Conservation (phyloP, 2,329 filamentous ascomycete genomes). For the Verticillium longisporum region DNA sequence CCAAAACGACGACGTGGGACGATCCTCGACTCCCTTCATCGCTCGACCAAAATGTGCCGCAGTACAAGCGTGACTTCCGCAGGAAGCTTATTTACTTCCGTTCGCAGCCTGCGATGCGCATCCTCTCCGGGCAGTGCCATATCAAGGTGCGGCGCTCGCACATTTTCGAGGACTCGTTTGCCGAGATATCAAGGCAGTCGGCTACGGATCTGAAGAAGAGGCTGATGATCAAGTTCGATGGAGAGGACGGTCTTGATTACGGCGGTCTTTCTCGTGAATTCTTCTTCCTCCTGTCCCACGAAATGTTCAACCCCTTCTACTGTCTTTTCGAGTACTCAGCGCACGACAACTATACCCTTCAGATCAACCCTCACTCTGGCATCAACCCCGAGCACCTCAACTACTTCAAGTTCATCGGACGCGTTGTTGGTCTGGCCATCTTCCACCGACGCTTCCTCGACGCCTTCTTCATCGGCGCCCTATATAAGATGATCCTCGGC, state of each 20-base stretch:
- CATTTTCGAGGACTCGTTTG: slow-evolving; percentile 98
- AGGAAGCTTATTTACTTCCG: slow-evolving; percentile 99
- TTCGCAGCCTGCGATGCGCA: slow-evolving; percentile 92
- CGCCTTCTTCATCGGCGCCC: slow-evolving; percentile 96
- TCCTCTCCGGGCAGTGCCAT: slow-evolving; percentile 92
- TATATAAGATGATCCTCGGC: slow-evolving; percentile 98
- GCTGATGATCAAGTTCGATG: slow-evolving; percentile 99
- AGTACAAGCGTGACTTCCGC: slow-evolving; percentile 98
- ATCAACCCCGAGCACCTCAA: slow-evolving; percentile 99
- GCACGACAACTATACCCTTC: slow-evolving; percentile 98
- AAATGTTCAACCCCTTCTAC: slow-evolving; percentile 99
- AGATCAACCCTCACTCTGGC: slow-evolving; percentile 98
- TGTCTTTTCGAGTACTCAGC: slow-evolving; percentile 99
- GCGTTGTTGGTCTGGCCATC: slow-evolving; percentile 92
- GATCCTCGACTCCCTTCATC: slow-evolving; percentile 93
- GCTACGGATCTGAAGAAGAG: slow-evolving; percentile 96
- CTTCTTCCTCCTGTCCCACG: slow-evolving; percentile 97
- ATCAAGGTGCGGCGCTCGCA: slow-evolving; percentile 95
- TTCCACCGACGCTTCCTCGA: slow-evolving; percentile 97
- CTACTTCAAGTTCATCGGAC: slow-evolving; percentile 99
- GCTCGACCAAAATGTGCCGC: slow-evolving; percentile 93
- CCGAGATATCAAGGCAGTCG: slow-evolving; percentile 95
- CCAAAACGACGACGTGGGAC: slow-evolving; percentile 99
- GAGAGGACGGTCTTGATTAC: slow-evolving; percentile 96
- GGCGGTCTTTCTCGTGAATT: slow-evolving; percentile 97